These are phyloP conservation scores for Candida lessepsii DNA, from an alignment of 805 yeast genomes.

Conservation along the genomic window DNA sequence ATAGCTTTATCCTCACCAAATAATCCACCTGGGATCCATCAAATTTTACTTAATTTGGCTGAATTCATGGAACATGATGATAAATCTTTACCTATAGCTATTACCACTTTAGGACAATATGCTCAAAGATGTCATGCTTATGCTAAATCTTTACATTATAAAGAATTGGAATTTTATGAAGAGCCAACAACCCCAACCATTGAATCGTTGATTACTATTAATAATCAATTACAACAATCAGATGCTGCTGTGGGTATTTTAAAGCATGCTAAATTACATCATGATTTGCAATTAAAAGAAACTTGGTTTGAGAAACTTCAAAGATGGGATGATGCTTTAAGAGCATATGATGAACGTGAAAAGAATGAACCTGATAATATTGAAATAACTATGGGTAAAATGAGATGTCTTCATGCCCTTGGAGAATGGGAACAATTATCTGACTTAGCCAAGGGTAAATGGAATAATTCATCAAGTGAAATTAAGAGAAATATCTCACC, in stretches of 20 bases:
- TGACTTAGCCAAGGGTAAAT: conserved; percentile 78
- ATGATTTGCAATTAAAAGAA: conserved; percentile 87
- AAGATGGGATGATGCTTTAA: conserved; percentile 96
- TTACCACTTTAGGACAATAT: conserved; percentile 85
- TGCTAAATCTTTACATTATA: conserved; percentile 95
- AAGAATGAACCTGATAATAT: conserved; percentile 61
- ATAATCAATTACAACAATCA: conserved; percentile 91
- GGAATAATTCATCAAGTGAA: conserved; percentile 74
- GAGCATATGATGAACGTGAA: conserved; percentile 83
- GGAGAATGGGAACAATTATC: conserved; percentile 97
- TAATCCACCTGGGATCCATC: conserved; percentile 94
- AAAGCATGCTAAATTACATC: conserved; percentile 90
- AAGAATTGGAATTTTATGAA: conserved; percentile 90
- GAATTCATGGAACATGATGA: conserved; percentile 98
- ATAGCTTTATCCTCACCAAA: conserved; percentile 86
- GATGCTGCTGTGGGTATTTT: conserved; percentile 98
- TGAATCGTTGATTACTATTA: conserved; percentile 87
- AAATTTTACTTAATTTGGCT: conserved; percentile 81
- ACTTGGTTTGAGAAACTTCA: conserved; percentile 97
- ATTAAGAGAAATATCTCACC: conserved; percentile 87
- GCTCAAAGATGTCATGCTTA: conserved; percentile 96
- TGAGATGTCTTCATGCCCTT: conserved; percentile 96
- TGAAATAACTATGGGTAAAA: conserved; percentile 94
- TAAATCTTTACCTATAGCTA: conserved; percentile 86
- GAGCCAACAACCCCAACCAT: conserved; percentile 91